These are phyloP conservation scores for Aureobasidium zeae DNA, from an alignment of 2,329 filamentous ascomycete genomes.

Conservation along the genomic window DNA sequence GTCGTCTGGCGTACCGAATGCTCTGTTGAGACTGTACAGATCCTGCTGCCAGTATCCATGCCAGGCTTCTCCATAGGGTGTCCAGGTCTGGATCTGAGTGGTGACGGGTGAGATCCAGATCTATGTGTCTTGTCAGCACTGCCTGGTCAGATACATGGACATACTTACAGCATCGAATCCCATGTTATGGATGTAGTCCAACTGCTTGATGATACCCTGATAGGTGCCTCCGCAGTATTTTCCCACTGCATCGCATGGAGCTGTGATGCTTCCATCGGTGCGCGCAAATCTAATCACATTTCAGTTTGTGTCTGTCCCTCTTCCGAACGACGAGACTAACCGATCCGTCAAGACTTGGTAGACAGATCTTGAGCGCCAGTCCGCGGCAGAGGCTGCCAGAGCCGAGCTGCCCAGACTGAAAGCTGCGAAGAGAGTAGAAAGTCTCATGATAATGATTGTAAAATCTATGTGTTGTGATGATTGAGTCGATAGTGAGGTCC, in stretches of 20 bases:
- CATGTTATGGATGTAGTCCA: conserved; percentile 56
- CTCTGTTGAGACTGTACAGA: conserved; percentile 33
- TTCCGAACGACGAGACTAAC: conserved; percentile 16
- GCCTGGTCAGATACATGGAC: background rate
- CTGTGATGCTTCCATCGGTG: conserved; percentile 32
- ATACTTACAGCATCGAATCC: conserved; percentile 47
- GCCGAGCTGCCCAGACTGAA: background rate
- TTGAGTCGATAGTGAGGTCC: background rate
- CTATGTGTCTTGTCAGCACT: conserved; percentile 16
- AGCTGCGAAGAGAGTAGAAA: background rate
- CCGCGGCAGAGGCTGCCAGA: conserved; percentile 19
- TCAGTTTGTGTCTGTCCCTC: background rate
- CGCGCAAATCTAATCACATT: conserved; percentile 28
- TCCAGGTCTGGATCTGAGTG: conserved; percentile 32
- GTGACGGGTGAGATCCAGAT: conserved; percentile 51
- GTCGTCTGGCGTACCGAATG: conserved; percentile 31
- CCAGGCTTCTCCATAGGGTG: conserved; percentile 36
- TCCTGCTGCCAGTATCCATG: conserved; percentile 50
- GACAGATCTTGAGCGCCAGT: conserved; percentile 34
- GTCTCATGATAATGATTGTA: background rate
- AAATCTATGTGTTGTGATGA: background rate
- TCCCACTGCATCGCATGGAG: conserved; percentile 29
- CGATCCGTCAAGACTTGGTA: conserved; percentile 38
- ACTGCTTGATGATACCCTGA: conserved; percentile 47
- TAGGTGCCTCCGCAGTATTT: conserved; percentile 55